Base-by-base conservation (phyloP, 306 rosid genomes). In the Prunus dulcis region DNA sequence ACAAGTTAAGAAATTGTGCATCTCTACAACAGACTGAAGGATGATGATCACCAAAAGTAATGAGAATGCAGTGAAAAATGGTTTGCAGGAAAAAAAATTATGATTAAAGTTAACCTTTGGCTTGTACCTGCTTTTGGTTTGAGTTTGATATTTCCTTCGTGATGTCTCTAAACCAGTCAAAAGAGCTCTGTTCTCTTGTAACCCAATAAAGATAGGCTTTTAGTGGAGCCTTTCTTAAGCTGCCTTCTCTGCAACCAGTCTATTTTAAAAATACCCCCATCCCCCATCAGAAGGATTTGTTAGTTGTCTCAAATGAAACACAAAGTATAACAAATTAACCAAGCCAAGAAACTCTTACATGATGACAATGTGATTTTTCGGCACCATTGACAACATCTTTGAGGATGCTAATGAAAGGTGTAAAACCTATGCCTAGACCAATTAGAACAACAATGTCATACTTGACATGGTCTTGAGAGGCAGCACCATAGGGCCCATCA, bases 361-460 rank as follows among this genome's bases (percentile, higher is more conserved):
- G 71, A 74, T 82, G 79, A 76, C 12, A 41, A 63, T 45, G 82
- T 63, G 74, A 9, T 65, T 81, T 85, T 38, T 78, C 67, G 13
- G 68, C 79, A 78, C 77, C 76, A 64, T 79, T 77, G 78, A 79
- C 78, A 64, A 89, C 79, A 71, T 93, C 92, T 88, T 93, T 93
- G 64, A 91, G 90, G 92, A 93, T 79, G 89, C 98, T 85, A 70
- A 93, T 87, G 89, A 93, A 91, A 27, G 97, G 97, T 77, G 98
- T 93, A 45, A 92, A 97, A 63, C 97, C 98, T 49, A 91, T 93
- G 77, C 98, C 98, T 19, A 91, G 91, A 9, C 98, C 98, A 62
- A 93, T 87, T 25, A 93, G 87, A 76, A 93, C 86, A 46, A 87
- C 80, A 62, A 77, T 81, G 76, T 93, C 95, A 77, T 93, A 91